Conservation (phyloP, 345 rosid species). For the Microthlaspi erraticum region DNA sequence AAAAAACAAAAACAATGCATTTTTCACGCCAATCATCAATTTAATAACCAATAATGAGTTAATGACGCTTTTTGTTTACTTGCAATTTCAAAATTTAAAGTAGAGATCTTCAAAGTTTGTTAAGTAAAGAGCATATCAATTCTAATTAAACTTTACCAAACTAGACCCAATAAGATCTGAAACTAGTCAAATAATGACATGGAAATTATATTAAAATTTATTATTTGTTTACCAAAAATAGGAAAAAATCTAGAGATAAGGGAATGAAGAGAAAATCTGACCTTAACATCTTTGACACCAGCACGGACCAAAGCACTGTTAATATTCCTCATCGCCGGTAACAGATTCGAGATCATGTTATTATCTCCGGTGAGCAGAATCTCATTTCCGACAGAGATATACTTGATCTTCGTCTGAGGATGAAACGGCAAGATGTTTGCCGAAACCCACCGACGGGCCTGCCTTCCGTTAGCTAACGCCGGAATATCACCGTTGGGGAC, state of each 20-base stretch:
- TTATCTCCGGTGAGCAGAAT: conserved; percentile 51
- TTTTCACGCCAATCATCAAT: conserved; percentile 23
- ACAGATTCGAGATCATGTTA: conserved; percentile 54
- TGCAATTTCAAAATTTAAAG: background rate
- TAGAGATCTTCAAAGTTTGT: conserved; percentile 1
- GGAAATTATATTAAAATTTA: background rate
- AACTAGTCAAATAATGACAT: background rate
- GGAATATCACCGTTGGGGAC: conserved; percentile 67
- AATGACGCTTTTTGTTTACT: background rate
- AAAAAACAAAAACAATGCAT: background rate
- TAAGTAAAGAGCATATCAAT: background rate
- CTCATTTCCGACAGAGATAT: conserved; percentile 76
- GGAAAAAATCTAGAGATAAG: background rate
- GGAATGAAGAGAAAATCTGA: conserved; percentile 24
- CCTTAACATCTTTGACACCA: conserved; percentile 70
- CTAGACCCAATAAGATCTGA: background rate
- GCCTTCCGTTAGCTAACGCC: conserved; percentile 44
- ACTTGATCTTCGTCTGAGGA: conserved; percentile 70
- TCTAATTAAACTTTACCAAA: background rate
- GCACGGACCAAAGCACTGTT: conserved; percentile 59
- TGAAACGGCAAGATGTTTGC: conserved; percentile 61
- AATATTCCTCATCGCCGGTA: conserved; percentile 71
- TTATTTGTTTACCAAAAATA: background rate
- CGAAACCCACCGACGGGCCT: conserved; percentile 67
- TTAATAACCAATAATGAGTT: background rate